These are phyloP conservation scores for Luffa acutangula DNA, from an alignment of 306 rosid genomes.

Conservation along the genomic window DNA sequence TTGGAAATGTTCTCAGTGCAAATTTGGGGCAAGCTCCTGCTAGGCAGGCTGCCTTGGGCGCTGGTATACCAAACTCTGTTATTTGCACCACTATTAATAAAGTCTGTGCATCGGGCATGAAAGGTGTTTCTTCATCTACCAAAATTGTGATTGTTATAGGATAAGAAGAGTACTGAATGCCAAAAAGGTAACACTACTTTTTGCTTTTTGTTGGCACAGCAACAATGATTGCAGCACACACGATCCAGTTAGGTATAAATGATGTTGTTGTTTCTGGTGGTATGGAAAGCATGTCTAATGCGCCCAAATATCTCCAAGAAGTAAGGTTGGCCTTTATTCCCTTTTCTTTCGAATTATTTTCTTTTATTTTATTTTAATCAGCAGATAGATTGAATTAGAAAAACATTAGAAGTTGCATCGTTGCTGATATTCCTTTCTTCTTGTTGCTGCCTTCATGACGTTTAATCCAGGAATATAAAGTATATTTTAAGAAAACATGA, in stretches of 20 bases:
- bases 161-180: background rate
- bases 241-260: conserved; percentile 56
- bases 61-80: conserved; percentile 71
- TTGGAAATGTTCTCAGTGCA: conserved; percentile 87
- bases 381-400: background rate
- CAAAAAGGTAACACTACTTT: background rate
- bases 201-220: conserved; percentile 34
- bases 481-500: background rate
- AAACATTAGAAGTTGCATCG: background rate
- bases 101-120: conserved; percentile 86
- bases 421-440: background rate
- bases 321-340: conserved; percentile 41
- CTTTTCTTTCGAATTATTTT: background rate
- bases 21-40: conserved; percentile 98
- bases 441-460: background rate
- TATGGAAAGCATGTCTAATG: conserved; percentile 97
- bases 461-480: background rate
- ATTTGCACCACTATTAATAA: conserved; percentile 87
- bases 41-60: conserved; percentile 87
- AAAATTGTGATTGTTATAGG: background rate
- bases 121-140: conserved; percentile 32
- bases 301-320: conserved; percentile 67
- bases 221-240: conserved; percentile 79
- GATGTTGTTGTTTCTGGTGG: conserved; percentile 82
- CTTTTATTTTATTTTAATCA: background rate